Base-by-base conservation (phyloP, 1,139 yeast genomes). In the Geotrichum histeridarum region DNA sequence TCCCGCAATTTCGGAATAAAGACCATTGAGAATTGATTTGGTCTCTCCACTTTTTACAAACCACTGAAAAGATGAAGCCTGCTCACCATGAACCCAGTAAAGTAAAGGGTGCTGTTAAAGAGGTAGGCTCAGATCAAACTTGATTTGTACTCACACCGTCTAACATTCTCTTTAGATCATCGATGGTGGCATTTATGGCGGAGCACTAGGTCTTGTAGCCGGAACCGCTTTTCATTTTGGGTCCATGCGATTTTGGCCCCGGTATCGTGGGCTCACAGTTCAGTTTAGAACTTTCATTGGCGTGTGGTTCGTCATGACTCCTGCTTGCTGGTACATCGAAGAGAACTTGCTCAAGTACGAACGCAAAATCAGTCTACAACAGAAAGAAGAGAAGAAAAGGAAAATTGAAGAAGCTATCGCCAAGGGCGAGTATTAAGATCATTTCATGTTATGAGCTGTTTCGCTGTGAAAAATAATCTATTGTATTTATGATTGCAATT, bases 41-140 rank as follows among this genome's bases (percentile, higher is more conserved):
- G 27, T 22, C 27, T 3, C 27, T 22, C 5, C 27, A 22, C 27
- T 22, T 22, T n/a, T 5, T 22, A 22, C 27, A 22, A 22, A 22
- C 3, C 27, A 22, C 27, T 5, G 27, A 22, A 22, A 22, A 22
- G 42, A 65, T 66, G 66, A 59, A 62, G 38, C 70, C 70, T 3
- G 63, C 67, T 12, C 70, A 67, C 50, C 69, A 67, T 47, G 63
- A 65, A 39, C 68, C 68, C 2, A 60, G 59, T 14, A 63, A 61
- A 53, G 59, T 67, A 31, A 60, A 64, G 32, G 69, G 68, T 7
- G 70, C 70, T 22, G 55, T 61, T 9, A 59, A 65, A 39, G 65
- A 60, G 35, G 69, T 66, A 60, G 14, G 69, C 59, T 7, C 3
- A 6, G 22, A 22, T 17, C 45, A 27, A 22, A 7, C 8, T 4